Percentiles rank a stretch among this genome's conserved stretches.
phyloP scores from a whole-genome alignment of 2,329 filamentous ascomycete species.

The Nothophoma quercina region DNA sequence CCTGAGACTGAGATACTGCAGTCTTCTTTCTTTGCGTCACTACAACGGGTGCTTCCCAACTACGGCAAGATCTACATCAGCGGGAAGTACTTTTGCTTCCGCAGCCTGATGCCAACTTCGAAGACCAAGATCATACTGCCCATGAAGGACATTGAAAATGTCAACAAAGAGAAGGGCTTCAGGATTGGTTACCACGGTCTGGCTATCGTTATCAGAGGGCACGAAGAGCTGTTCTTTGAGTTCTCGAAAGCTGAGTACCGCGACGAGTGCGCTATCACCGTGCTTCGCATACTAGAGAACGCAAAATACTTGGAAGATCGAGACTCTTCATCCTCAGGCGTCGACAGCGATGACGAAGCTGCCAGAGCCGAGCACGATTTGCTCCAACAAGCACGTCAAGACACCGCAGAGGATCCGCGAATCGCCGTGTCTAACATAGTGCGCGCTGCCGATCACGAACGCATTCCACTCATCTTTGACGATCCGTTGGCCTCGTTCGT shows the following conservation, averaged over 20 bases:
- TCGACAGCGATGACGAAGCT: conserved; percentile 73
- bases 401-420: conserved; percentile 24
- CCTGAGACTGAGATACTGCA: conserved; percentile 82
- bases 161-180: conserved; percentile 94
- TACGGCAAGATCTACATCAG: conserved; percentile 98
- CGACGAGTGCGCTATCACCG: conserved; percentile 86
- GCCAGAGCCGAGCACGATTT: conserved; percentile 84
- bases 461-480: conserved; percentile 84
- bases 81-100: conserved; percentile 87
- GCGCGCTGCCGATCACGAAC: conserved; percentile 55
- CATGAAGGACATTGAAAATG: conserved; percentile 89
- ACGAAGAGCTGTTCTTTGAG: conserved; percentile 97
- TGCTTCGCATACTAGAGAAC: conserved; percentile 79
- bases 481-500: conserved; percentile 87
- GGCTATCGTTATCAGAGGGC: conserved; percentile 89
- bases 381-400: conserved; percentile 74
- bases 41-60: conserved; percentile 87
- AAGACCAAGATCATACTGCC: conserved; percentile 92
- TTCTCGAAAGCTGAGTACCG: conserved; percentile 79
- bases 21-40: conserved; percentile 89
- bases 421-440: conserved; percentile 39
- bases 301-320: conserved; percentile 75
- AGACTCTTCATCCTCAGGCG: conserved; percentile 70
- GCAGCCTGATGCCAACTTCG: conserved; percentile 86
- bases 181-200: conserved; percentile 89